Conservation (phyloP, 2,329 filamentous ascomycete species). For the Aspergillus clavatus region DNA sequence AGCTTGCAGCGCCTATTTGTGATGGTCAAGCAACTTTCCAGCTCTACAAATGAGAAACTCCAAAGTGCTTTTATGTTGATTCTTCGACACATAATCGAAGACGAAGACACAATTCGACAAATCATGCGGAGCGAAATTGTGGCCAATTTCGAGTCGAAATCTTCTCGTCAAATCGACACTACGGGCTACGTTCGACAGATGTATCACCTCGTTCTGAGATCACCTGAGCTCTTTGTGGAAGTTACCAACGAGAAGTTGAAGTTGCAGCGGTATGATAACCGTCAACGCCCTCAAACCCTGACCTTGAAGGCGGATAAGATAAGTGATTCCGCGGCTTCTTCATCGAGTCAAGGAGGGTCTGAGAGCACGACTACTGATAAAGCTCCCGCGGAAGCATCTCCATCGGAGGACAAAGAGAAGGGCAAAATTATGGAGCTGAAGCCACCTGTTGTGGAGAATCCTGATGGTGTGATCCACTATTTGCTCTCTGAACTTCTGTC, state of each 20-base stretch:
- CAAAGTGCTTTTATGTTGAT: constrained; percentile 75
- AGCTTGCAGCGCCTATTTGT: constrained; percentile 87
- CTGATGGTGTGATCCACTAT: constrained; percentile 93
- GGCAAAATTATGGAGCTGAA: constrained; percentile 66
- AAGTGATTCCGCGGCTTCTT: constrained; percentile 18
- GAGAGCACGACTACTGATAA: constrained; percentile 29
- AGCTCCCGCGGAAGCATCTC: constrained; percentile 13
- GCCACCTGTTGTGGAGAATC: constrained; percentile 80
- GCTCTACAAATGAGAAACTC: constrained; percentile 69
- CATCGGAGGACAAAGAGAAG: constrained; percentile 30
- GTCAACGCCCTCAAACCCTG: constrained; percentile 50
- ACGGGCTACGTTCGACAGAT: constrained; percentile 69
- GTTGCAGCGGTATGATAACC: constrained; percentile 58
- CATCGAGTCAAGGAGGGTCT: constrained; percentile 22
- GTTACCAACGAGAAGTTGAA: constrained; percentile 81
- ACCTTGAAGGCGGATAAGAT: constrained; percentile 48
- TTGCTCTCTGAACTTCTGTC: constrained; percentile 86
- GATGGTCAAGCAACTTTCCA: constrained; percentile 89
- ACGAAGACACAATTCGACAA: constrained; percentile 83
- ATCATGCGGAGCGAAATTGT: constrained; percentile 89
- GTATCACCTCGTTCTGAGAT: constrained; percentile 72
- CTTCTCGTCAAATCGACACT: constrained; percentile 60
- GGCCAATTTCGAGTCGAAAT: constrained; percentile 62
- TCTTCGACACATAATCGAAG: constrained; percentile 87
- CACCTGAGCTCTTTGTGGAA: constrained; percentile 80